phyloP scores from a whole-genome alignment of 352 stramenopile species.

The Phytophthora agathidicida region DNA sequence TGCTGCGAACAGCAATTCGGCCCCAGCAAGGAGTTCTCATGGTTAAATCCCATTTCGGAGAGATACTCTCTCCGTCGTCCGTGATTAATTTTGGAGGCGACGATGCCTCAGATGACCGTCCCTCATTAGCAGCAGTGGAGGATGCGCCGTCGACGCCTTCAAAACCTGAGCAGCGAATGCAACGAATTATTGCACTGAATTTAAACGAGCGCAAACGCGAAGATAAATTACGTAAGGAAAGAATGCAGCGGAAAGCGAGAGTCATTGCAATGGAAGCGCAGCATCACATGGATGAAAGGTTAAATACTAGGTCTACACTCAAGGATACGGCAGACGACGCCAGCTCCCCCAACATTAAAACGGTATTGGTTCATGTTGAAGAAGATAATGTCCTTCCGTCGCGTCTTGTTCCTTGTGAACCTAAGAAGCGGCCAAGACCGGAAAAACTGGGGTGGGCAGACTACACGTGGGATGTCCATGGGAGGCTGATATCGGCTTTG shows the following conservation, averaged over 20 bases:
- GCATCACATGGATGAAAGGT: conserved; percentile 40
- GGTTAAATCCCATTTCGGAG: conserved; percentile 58
- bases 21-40: conserved; percentile 32
- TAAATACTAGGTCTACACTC: neutral
- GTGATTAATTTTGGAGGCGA: conserved; percentile 1
- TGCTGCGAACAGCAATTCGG: conserved; percentile 35
- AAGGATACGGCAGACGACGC: neutral
- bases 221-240: conserved; percentile 26
- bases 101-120: neutral
- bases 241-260: conserved; percentile 51
- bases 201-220: conserved; percentile 32
- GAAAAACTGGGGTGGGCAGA: conserved; percentile 30
- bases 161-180: conserved; percentile 26
- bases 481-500: conserved; percentile 15
- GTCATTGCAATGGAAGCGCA: conserved; percentile 65
- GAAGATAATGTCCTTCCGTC: conserved; percentile 41
- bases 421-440: conserved; percentile 30
- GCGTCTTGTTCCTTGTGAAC: conserved; percentile 34
- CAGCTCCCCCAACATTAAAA: conserved; percentile 10
- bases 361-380: conserved; percentile 24
- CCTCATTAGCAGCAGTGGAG: neutral
- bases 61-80: conserved; percentile 45
- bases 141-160: neutral
- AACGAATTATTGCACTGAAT: conserved; percentile 26
- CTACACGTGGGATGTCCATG: conserved; percentile 24